These are phyloP conservation scores for Hypoxylon cercidicola DNA, from an alignment of 495 filamentous ascomycete species.

Conservation along the genomic window DNA sequence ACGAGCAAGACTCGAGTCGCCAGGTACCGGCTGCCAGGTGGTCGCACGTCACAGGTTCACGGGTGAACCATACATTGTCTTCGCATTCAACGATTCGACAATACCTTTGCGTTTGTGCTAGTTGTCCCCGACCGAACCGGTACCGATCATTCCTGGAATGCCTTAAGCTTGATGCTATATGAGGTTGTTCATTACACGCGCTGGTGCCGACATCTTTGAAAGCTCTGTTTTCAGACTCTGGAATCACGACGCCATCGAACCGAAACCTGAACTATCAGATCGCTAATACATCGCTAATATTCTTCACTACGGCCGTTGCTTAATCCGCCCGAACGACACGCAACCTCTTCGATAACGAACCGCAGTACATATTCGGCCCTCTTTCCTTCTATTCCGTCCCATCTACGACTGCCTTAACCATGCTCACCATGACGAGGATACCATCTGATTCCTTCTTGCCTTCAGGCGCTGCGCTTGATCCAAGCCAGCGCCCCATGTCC, in stretches of 20 bases:
- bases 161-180: conserved; percentile 25
- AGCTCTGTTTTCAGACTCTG: conserved; percentile 3
- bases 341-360: conserved; percentile 19
- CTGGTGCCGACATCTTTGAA: conserved; percentile 4
- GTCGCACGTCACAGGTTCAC: conserved; percentile 31
- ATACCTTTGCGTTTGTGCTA: conserved; percentile 22
- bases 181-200: conserved; percentile 4
- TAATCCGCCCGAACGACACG: conserved; percentile 11
- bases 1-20: conserved; percentile 5
- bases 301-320: neutral
- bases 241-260: conserved; percentile 5
- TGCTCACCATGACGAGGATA: conserved; percentile 42
- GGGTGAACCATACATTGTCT: conserved; percentile 20
- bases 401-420: conserved; percentile 18
- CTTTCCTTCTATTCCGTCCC: conserved; percentile 10
- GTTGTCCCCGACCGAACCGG: conserved; percentile 9
- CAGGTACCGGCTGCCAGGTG: conserved; percentile 20
- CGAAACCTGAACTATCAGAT: conserved; percentile 23
- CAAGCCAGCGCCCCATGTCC: conserved; percentile 31
- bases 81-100: conserved; percentile 8
- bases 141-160: conserved; percentile 9
- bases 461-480: conserved; percentile 38
- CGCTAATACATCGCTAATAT: too few relatives aligned
- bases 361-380: neutral
- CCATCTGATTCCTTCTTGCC: conserved; percentile 39